phyloP scores from a whole-genome alignment of 129 eudicot genomes.

The Artemisia argyi region DNA sequence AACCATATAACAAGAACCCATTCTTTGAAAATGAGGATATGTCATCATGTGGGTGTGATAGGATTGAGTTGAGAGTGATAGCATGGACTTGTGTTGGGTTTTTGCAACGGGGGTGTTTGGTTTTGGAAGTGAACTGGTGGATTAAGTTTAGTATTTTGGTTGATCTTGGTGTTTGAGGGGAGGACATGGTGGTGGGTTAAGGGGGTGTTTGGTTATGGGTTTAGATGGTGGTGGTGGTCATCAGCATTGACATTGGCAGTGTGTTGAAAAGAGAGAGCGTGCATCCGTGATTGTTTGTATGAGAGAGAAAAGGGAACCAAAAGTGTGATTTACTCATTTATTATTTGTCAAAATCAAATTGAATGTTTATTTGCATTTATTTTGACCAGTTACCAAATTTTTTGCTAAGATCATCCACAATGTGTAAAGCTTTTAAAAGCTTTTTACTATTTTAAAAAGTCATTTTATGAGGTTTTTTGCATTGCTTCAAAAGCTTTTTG shows the following conservation, averaged over 20 bases:
- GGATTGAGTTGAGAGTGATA: conserved; percentile 48
- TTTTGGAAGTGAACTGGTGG: conserved; percentile 38
- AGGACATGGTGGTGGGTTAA: conserved; percentile 24
- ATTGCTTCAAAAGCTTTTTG: no score
- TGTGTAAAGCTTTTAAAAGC: no score
- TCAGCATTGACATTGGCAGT: conserved; percentile 22
- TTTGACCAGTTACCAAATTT: no score
- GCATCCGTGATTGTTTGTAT: conserved; percentile 29
- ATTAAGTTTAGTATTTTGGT: conserved; percentile 44
- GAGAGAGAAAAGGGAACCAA: conserved; percentile 8
- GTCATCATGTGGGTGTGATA: conserved; percentile 31
- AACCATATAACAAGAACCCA: no score
- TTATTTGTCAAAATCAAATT: no score
- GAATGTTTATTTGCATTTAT: no score
- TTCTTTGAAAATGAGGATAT: conserved; percentile 3
- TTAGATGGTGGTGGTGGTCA: conserved; percentile 45
- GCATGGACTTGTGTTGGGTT: conserved; percentile 76
- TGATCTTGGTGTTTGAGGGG: conserved; percentile 37
- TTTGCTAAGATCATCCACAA: no score
- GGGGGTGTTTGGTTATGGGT: conserved; percentile 1
- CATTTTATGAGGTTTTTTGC: no score
- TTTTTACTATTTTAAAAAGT: no score
- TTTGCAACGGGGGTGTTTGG: conserved; percentile 48
- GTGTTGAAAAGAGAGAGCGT: conserved; percentile 14
- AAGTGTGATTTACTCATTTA: no score